Base-by-base conservation (phyloP, 225 moss, liverwort and hornwort genomes). In the Sphagnum tenellum region DNA sequence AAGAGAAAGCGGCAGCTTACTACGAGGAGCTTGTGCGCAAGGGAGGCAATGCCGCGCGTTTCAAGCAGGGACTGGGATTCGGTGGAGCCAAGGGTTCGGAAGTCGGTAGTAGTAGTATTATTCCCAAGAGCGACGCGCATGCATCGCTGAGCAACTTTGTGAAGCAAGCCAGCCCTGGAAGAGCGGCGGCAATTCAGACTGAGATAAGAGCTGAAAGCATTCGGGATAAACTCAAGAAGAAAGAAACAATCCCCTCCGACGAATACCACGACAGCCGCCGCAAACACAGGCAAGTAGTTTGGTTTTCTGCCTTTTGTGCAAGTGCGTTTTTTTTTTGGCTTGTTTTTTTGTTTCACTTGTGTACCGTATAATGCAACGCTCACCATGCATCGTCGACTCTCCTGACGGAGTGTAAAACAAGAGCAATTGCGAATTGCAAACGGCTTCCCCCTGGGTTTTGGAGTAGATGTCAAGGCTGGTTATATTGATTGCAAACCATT, bases 21-120 rank as follows among this genome's bases (percentile, higher is more conserved):
- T 86, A 89, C 73, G 72, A 89, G 57, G 86, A 89, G 62, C 71
- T 89, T 5, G 65, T 84, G 52, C 75, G 79, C 64, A 84, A 72
- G 51, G 89, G 89, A 45, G 78, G 81, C 61, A 81, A 81, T 71
- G 86, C 89, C 3, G 89, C 89, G 2, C 79, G 78, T 49, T 89
- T 79, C 65, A 89, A 89, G 65, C 86, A 89, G 70, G 89, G 89
- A 6, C 67, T 89, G 67, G 89, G 89, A 44, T 89, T 86, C 60
- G 86, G 81, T 46, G 29, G 29, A 29, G 67, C 57, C 55, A 52
- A 48, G 50, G 45, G 66, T 7, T 61, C 59, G 44, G 52, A 61
- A 44, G 55, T 61, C 45, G 48, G 67, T 48, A 29, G 29, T 29
- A 29, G 29, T 29, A 29, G 29, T 29, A 29, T 29, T 29, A 69